Percentiles rank a stretch among this genome's conserved stretches.
Evolutionary conservation across 2,329 filamentous ascomycete genomes (phyloP).

Genomic region (Curvularia verruculosa): DNA sequence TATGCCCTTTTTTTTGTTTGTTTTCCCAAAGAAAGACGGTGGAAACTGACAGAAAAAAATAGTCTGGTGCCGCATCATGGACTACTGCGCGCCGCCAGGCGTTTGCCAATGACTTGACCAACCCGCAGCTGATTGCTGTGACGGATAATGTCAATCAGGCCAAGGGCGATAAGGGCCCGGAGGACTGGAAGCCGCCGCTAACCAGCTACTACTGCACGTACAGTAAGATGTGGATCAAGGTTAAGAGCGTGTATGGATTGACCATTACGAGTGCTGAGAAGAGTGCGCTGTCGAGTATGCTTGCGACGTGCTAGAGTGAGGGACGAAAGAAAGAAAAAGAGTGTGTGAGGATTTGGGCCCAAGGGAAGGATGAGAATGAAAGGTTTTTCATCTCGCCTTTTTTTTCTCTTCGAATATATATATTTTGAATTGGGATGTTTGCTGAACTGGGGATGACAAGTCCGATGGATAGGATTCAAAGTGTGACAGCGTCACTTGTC

Average conservation of each 20-base stretch:
- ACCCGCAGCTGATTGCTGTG: slow-evolving; percentile 79
- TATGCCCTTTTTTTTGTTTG: not conserved
- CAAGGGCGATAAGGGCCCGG: slow-evolving; percentile 77
- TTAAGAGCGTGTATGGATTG: slow-evolving; percentile 75
- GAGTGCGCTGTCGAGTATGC: slow-evolving; percentile 67
- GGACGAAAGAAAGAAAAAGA: not conserved
- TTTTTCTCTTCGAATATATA: not conserved
- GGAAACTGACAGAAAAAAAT: no score
- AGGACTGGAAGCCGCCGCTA: slow-evolving; percentile 71
- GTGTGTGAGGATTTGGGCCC: no score
- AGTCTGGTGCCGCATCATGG: slow-evolving; percentile 74
- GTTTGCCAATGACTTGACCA: slow-evolving; percentile 78
- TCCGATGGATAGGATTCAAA: not conserved
- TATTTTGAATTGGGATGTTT: not conserved
- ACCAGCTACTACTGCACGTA: slow-evolving; percentile 77
- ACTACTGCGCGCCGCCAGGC: slow-evolving; percentile 68
- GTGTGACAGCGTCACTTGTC: not conserved
- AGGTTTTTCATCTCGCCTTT: not conserved
- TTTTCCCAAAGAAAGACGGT: not conserved
- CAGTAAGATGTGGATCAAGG: slow-evolving; percentile 75
- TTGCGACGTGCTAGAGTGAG: slow-evolving; percentile 66
- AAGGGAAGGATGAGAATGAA: not conserved
- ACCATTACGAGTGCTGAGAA: slow-evolving; percentile 76
- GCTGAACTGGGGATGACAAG: not conserved
- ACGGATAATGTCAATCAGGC: slow-evolving; percentile 76